Evolutionary conservation across 179 eudicot genomes (phyloP).

Genomic region (Spergularia azorica): DNA sequence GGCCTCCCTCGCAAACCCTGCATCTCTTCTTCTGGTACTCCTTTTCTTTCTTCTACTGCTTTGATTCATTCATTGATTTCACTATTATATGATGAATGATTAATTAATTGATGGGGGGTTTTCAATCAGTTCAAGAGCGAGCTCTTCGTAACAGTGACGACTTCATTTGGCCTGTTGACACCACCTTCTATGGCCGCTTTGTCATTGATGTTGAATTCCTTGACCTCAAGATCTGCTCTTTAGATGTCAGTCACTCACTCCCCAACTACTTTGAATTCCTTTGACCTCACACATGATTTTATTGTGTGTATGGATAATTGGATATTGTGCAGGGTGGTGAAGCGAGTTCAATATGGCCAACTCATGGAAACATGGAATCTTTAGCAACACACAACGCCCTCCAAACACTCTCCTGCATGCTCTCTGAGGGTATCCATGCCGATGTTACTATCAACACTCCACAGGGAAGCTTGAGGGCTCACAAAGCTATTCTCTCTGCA

Average conservation of each 20-base stretch:
- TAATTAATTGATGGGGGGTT: too few species aligned
- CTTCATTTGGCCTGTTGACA: slow-evolving; percentile 84
- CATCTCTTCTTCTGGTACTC: slow-evolving; percentile 66
- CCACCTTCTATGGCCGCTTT: slow-evolving; percentile 61
- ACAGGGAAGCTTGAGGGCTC: slow-evolving; percentile 67
- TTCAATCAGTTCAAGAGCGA: slow-evolving; percentile 84
- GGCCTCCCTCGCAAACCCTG: slow-evolving; percentile 58
- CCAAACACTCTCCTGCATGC: slow-evolving; percentile 68
- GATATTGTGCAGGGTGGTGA: slow-evolving; percentile 76
- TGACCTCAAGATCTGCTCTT: slow-evolving; percentile 68
- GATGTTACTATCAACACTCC: slow-evolving; percentile 78
- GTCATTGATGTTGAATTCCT: slow-evolving; percentile 85
- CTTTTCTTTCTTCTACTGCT: neutral
- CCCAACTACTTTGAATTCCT: too few species aligned
- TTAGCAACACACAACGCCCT: slow-evolving; percentile 57
- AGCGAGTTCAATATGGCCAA: slow-evolving; percentile 71
- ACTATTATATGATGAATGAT: too few species aligned
- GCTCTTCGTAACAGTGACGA: slow-evolving; percentile 68
- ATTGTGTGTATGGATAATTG: too few species aligned
- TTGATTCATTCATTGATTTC: too few species aligned
- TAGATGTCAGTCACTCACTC: slow-evolving; percentile 63
- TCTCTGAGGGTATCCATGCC: slow-evolving; percentile 61
- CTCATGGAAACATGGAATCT: slow-evolving; percentile 52
- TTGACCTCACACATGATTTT: too few species aligned
- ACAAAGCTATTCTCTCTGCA: slow-evolving; percentile 81